These are phyloP conservation scores for Suillus subaureus DNA, from an alignment of 768 basidiomycete genomes.

Conservation along the genomic window DNA sequence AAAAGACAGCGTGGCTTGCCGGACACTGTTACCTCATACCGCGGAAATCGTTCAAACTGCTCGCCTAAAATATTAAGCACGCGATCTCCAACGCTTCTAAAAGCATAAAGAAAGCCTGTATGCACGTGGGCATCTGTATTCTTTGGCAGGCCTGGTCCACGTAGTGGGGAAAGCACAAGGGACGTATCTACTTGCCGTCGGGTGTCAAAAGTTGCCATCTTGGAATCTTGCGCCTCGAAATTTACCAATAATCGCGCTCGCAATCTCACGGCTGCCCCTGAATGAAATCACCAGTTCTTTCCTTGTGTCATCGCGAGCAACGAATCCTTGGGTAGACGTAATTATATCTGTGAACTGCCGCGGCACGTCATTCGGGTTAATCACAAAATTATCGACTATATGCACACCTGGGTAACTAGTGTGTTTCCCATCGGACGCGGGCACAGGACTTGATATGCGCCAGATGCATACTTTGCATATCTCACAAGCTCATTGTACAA, in stretches of 20 bases:
- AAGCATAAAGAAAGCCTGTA: slow-evolving; percentile 38
- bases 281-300: slow-evolving; percentile 45
- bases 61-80: slow-evolving; percentile 31
- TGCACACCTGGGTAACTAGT: slow-evolving; percentile 43
- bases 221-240: not conserved
- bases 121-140: slow-evolving; percentile 34
- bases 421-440: slow-evolving; percentile 50
- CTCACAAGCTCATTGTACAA: slow-evolving; percentile 46
- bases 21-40: slow-evolving; percentile 35
- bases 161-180: slow-evolving; percentile 23
- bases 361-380: not conserved
- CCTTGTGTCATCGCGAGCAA: slow-evolving; percentile 44
- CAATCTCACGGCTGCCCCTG: slow-evolving; percentile 38
- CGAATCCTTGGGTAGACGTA: slow-evolving; percentile 46
- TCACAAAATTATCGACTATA: not conserved
- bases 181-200: slow-evolving; percentile 20
- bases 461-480: slow-evolving; percentile 54
- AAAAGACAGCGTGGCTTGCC: slow-evolving; percentile 23
- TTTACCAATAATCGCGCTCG: slow-evolving; percentile 23
- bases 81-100: slow-evolving; percentile 33
- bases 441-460: slow-evolving; percentile 48
- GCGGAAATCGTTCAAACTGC: slow-evolving; percentile 35
- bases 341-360: slow-evolving; percentile 37
- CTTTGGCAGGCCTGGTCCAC: slow-evolving; percentile 29
- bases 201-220: slow-evolving; percentile 9